These are phyloP conservation scores for Phytophthora meadii DNA, from an alignment of 352 stramenopile species.

Conservation along the genomic window DNA sequence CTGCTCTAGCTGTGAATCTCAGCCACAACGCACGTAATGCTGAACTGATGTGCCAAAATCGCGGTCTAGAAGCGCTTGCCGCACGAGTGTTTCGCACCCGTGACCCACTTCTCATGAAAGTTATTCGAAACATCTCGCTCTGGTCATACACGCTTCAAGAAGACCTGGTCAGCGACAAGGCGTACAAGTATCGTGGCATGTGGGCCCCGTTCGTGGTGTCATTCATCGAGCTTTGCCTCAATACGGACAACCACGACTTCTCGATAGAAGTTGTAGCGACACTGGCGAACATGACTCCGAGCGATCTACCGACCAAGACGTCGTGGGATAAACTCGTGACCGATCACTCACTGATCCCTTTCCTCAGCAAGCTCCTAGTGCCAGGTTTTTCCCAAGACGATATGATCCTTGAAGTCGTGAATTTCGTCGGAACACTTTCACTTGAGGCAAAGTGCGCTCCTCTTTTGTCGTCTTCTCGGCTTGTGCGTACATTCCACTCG, in stretches of 20 bases:
- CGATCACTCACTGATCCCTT: conserved; percentile 88
- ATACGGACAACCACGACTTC: conserved; percentile 93
- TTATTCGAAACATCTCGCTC: conserved; percentile 91
- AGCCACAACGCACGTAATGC: conserved; percentile 91
- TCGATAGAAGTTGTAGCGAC: conserved; percentile 94
- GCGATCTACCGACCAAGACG: conserved; percentile 88
- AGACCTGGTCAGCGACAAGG: conserved; percentile 81
- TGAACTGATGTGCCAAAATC: conserved; percentile 91
- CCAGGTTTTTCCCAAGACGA: conserved; percentile 93
- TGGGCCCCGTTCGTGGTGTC: conserved; percentile 92
- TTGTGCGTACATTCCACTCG: conserved; percentile 79
- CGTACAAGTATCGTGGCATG: conserved; percentile 93
- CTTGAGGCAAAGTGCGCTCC: conserved; percentile 87
- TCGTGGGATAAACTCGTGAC: conserved; percentile 91
- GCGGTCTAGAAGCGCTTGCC: conserved; percentile 90
- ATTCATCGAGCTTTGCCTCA: conserved; percentile 87
- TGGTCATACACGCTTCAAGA: conserved; percentile 94
- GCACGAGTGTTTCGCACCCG: conserved; percentile 88
- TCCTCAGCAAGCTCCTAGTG: conserved; percentile 93
- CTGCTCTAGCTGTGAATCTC: conserved; percentile 94
- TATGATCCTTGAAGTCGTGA: conserved; percentile 91
- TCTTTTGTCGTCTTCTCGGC: conserved; percentile 72
- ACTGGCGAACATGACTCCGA: conserved; percentile 92
- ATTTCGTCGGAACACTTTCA: conserved; percentile 82
- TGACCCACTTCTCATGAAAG: conserved; percentile 95